Evolutionary conservation across 2,329 filamentous ascomycete species (phyloP), one percentile per base, ranked within the genome.

Genomic region (Aureobasidium lini): DNA sequence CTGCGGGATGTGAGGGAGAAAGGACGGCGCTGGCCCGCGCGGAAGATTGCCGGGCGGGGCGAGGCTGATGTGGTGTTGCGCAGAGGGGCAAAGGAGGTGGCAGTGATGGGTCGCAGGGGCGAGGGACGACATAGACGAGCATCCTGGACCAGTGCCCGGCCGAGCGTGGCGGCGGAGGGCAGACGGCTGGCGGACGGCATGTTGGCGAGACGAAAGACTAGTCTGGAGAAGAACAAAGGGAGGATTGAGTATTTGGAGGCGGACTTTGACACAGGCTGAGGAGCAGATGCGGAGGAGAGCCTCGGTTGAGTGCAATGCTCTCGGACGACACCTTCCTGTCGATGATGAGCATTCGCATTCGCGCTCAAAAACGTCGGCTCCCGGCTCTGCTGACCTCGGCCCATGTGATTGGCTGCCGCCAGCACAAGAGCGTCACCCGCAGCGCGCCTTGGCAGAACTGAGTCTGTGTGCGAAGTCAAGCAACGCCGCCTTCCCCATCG

Each of bases 21-120:
- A 8, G 69, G 58, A 61, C 71, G 64, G 60, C 70, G 64, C 57
- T 73, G 71, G 13, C 70, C 69, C 13, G 70, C 71, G 16, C 66
- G 68, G 59, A 72, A 61, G n/a, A 65, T 54, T 13, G 67, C 70
- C 34, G 70, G 70, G 64, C 66, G 57, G 61, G 69, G 70, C 36
- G 62, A 64, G 11, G 16, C n/a, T 15, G 10, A 13, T 11, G 43
- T 9, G n/a, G 32, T 47, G 42, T 39, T 39, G 13, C 31, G 40
- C 3, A 56, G 29, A 29, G 52, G 52, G 29, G 52, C 52, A 11
- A 60, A 42, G 18, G 61, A 44, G 29, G 59, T 34, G 52, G 61
- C 59, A 37, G 61, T 53, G 7, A 64, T 49, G 39, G 62, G 59
- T 32, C 62, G 56, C 9, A 58, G 23, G 23, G 52, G 2, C 3